phyloP scores from a whole-genome alignment of 2,329 filamentous ascomycete genomes.

The Fusarium sororula region DNA sequence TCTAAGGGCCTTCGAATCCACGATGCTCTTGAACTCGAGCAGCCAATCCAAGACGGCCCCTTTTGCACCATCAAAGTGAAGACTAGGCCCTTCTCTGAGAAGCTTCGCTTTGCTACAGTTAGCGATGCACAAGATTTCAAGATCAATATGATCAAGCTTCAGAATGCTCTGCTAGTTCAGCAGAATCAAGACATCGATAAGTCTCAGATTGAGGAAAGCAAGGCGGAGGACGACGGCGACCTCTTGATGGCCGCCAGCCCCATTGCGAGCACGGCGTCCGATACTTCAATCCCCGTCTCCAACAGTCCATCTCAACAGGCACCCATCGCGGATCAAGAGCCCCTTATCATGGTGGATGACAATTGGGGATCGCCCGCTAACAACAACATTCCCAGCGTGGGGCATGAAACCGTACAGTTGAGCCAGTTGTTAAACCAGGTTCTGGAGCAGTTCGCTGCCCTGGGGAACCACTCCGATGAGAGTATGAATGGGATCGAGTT shows the following conservation, averaged over 20 bases:
- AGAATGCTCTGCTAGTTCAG: background rate
- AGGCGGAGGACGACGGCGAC: background rate
- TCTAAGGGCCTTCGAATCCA: slow-evolving; percentile 20
- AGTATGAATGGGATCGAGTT: slow-evolving; percentile 41
- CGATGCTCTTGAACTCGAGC: slow-evolving; percentile 35
- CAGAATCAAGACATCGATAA: background rate
- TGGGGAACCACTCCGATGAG: slow-evolving; percentile 11
- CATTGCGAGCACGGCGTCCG: background rate
- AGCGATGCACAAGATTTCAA: slow-evolving; percentile 30
- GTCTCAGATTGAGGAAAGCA: background rate
- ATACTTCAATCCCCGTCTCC: background rate
- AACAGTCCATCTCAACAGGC: background rate
- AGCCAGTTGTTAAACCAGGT: slow-evolving; percentile 4
- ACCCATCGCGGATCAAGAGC: background rate
- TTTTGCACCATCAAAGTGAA: slow-evolving; percentile 34
- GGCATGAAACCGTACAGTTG: background rate
- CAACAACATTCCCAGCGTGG: background rate
- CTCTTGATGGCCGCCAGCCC: background rate
- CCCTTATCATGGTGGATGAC: background rate
- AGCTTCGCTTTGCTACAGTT: slow-evolving; percentile 28
- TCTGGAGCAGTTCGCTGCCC: slow-evolving; percentile 5
- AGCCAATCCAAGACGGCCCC: slow-evolving; percentile 24
- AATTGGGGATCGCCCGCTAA: background rate
- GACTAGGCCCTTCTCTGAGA: background rate
- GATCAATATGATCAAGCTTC: slow-evolving; percentile 3